phyloP scores from a whole-genome alignment of 805 yeast species.

The Metschnikowia gruessii region DNA sequence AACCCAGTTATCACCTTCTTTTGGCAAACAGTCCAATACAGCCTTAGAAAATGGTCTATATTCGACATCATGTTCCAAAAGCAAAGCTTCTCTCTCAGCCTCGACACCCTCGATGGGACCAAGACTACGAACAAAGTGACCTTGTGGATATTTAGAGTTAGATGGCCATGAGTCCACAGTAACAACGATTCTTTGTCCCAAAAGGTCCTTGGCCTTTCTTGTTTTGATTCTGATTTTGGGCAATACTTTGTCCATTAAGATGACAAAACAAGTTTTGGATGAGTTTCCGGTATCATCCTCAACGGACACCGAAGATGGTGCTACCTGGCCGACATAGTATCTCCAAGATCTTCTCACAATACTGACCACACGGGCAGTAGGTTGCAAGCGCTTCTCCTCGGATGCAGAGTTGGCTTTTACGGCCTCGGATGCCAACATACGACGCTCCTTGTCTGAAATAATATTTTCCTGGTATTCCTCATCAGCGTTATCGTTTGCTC shows the following conservation, averaged over 20 bases:
- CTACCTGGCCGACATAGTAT: constrained; percentile 90
- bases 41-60: constrained; percentile 92
- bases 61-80: constrained; percentile 94
- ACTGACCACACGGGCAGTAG: constrained; percentile 93
- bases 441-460: constrained; percentile 68
- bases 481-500: constrained; percentile 59
- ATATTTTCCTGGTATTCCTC: constrained; percentile 49
- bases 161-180: constrained; percentile 93
- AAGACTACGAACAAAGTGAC: constrained; percentile 86
- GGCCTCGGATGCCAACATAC: constrained; percentile 75
- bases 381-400: constrained; percentile 55
- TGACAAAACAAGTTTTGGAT: constrained; percentile 74
- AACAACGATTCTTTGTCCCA: constrained; percentile 88
- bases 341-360: constrained; percentile 91
- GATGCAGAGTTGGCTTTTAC: constrained; percentile 48
- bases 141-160: constrained; percentile 81
- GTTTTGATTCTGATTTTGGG: constrained; percentile 88
- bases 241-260: constrained; percentile 82
- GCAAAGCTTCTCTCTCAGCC: constrained; percentile 94
- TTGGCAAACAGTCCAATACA: constrained; percentile 88
- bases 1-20: constrained; percentile 90
- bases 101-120: constrained; percentile 90
- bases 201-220: constrained; percentile 74
- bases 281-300: constrained; percentile 59
- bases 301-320: constrained; percentile 62